Conservation (phyloP, 352 stramenopile species). For the Phytopythium oedochilum region DNA sequence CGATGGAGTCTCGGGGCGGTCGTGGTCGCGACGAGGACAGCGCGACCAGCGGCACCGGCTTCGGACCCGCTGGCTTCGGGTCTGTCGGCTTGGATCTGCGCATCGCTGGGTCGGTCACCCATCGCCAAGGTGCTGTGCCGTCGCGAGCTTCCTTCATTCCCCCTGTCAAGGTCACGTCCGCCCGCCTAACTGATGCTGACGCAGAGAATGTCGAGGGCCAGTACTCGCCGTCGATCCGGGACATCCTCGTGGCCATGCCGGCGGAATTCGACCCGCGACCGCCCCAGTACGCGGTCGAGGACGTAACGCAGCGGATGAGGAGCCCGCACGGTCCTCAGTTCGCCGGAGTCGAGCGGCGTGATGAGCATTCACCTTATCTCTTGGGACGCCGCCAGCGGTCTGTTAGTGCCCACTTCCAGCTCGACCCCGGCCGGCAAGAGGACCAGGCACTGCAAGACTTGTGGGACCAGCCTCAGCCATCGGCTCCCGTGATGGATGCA, state of each 20-base stretch:
- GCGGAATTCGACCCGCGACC: not conserved
- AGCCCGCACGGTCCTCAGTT: not conserved
- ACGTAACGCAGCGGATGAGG: not conserved
- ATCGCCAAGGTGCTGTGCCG: not conserved
- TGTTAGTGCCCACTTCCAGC: not conserved
- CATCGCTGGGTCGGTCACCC: not conserved
- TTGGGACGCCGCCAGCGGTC: not conserved
- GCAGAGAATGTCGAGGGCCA: not conserved
- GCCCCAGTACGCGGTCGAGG: not conserved
- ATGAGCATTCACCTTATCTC: too few species aligned
- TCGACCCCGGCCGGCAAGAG: not conserved
- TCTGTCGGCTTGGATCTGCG: too few species aligned
- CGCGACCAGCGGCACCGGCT: not conserved
- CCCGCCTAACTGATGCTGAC: not conserved
- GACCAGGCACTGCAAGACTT: not conserved
- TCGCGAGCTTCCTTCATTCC: too few species aligned
- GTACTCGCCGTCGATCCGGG: slow-evolving; percentile 8
- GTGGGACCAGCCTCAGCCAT: not conserved
- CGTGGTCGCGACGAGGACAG: too few species aligned
- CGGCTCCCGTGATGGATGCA: too few species aligned
- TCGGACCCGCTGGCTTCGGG: not conserved
- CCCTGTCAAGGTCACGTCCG: too few species aligned
- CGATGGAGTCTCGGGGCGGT: not conserved
- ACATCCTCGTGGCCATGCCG: slow-evolving; percentile 8
- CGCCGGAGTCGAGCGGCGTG: not conserved